Base-by-base conservation (phyloP, 495 filamentous ascomycete genomes). In the Aspergillus bertholletiae region DNA sequence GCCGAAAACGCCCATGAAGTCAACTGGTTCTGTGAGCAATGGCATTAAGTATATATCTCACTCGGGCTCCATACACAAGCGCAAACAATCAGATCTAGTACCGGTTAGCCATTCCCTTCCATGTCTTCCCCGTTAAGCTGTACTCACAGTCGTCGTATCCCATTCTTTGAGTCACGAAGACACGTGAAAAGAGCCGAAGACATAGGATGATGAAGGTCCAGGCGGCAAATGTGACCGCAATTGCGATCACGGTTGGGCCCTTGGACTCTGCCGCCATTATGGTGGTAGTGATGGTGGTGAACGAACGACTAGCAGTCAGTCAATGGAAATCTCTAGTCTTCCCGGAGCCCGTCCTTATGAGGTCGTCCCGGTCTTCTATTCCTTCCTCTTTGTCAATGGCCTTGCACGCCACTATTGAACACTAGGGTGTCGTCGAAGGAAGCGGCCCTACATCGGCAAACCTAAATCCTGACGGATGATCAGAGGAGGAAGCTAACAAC, bases 141-240 rank as follows among this genome's bases (percentile, higher is more conserved):
- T 5, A 70, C 69, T 52, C 56, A 72, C 71, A 74, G 45, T 74
- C 72, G 55, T 74, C 72, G 1, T 65, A 2, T 2, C 68, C 66
- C 65, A 73, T 68, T 35, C 63, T 57, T 13, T 63, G 59, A 45
- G 73, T 34, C 1, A 74, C 70, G 52, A 61, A 68, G 21, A 71
- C 46, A 7, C 72, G 68, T 1, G 72, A 57, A 53, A 74, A 74
- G 30, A 74, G 57, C 28, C 72, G 56, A 41, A 74, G 57, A 45
- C 27, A 46, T n/a, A 74, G 37, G 12, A 74, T 68, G n/a, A 71
- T 11, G 18, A 72, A 64, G 5, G 66, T 71, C 47, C 73, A 40
- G 7, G 60, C 43, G 13, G 70, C 65, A 57, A 74, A 74, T n/a
- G 61, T 64, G 43, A 73, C 27, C n/a, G 61, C 56, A 39, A 74